Conservation (phyloP, 2,329 filamentous ascomycete species). For the Fusarium albidum region DNA sequence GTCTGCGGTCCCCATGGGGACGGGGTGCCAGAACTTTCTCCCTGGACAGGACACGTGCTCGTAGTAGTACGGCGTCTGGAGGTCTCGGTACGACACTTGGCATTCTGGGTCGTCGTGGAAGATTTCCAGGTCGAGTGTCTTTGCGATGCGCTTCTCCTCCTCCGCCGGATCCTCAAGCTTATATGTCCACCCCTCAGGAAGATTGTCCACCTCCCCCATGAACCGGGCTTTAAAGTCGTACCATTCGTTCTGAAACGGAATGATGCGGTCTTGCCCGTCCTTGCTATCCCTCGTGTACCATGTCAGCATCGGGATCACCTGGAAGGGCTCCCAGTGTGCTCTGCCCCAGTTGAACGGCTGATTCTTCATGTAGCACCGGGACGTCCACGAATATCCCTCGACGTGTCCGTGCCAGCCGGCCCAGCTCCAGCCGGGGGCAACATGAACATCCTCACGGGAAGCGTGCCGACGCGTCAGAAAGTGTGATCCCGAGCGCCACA, state of each 20-base stretch:
- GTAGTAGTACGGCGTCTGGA: slow-evolving; percentile 12
- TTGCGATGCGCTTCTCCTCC: no score
- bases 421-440: slow-evolving; percentile 12
- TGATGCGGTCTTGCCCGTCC: not conserved
- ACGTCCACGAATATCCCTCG: not conserved
- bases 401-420: slow-evolving; percentile 3
- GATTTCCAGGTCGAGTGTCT: no score
- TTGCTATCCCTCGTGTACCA: slow-evolving; percentile 5
- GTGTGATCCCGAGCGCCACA: not conserved
- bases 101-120: not conserved
- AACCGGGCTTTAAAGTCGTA: slow-evolving; percentile 9
- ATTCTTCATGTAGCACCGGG: slow-evolving; percentile 10
- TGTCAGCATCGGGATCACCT: slow-evolving; percentile 9
- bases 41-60: slow-evolving; percentile 1
- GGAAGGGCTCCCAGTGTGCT: slow-evolving; percentile 7
- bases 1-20: not conserved
- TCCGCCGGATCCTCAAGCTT: not conserved
- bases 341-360: not conserved
- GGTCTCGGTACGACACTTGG: not conserved
- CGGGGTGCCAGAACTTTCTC: slow-evolving; percentile 4
- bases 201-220: slow-evolving; percentile 4
- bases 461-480: not conserved
- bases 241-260: slow-evolving; percentile 17
- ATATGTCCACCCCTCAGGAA: slow-evolving; percentile 1
- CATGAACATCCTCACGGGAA: not conserved